Conservation (phyloP, 192 early-diverging fungal genomes). For the Backusella luteola region DNA sequence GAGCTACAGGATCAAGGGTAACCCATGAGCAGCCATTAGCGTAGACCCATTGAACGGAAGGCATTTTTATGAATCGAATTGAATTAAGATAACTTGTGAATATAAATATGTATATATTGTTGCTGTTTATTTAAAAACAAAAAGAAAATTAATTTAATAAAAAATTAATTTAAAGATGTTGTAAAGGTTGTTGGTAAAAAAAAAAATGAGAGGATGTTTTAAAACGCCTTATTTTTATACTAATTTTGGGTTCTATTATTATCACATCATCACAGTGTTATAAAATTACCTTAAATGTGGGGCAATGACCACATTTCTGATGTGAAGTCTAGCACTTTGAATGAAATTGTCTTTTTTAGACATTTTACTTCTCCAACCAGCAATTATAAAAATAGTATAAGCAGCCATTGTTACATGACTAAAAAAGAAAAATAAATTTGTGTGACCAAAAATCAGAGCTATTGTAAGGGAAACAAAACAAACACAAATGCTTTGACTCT, state of each 20-base stretch:
- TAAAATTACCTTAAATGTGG: slow-evolving; percentile 2
- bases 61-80: not conserved
- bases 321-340: not conserved
- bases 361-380: not conserved
- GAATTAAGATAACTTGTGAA: not conserved
- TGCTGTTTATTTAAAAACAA: not conserved
- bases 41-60: slow-evolving; percentile 16
- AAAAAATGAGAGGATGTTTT: not conserved
- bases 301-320: not conserved
- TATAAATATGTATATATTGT: not conserved
- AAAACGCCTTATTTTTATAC: not conserved
- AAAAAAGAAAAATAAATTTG: not conserved
- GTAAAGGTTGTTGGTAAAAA: not conserved
- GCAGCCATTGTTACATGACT: not conserved
- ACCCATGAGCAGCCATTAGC: slow-evolving; percentile 11
- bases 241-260: slow-evolving; percentile 5
- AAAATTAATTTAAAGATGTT: no score
- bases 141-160: not conserved
- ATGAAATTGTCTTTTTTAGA: not conserved
- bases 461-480: not conserved
- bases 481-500: not conserved
- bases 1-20: not conserved
- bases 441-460: not conserved
- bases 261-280: not conserved
- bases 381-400: not conserved